A percentile compares a stretch with the other conserved stretches of the same genome.
Conservation (phyloP, 2,329 filamentous ascomycete species). For the Colletotrichum filicis region DNA sequence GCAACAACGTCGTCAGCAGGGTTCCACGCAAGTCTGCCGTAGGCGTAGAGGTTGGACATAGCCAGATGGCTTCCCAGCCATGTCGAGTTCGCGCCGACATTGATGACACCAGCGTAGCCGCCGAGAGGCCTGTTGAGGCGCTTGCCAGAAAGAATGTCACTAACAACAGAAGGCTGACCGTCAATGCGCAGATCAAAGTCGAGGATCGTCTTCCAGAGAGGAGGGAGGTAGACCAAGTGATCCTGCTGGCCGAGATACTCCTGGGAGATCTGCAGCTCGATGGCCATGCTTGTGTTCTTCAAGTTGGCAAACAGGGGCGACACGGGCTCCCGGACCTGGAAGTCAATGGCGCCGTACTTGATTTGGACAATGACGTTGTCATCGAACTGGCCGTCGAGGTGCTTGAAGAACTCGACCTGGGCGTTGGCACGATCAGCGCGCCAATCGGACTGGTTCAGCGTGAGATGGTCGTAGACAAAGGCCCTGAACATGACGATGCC, state of each 20-base stretch:
- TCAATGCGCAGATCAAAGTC: conserved; percentile 75
- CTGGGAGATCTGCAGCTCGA: conserved; percentile 75
- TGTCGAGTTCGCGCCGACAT: conserved; percentile 72
- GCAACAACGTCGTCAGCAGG: conserved; percentile 58
- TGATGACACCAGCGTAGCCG: conserved; percentile 74
- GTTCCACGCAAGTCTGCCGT: conserved; percentile 74
- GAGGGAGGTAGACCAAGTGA: conserved; percentile 75
- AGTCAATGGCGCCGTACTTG: conserved; percentile 80
- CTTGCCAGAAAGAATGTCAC: conserved; percentile 70
- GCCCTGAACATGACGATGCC: conserved; percentile 77
- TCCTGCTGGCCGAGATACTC: conserved; percentile 79
- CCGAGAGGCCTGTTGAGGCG: conserved; percentile 67
- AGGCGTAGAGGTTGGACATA: conserved; percentile 79
- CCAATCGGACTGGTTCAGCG: conserved; percentile 67
- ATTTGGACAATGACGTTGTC: conserved; percentile 79
- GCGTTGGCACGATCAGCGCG: conserved; percentile 76
- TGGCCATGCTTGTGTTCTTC: conserved; percentile 57
- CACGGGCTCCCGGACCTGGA: conserved; percentile 75
- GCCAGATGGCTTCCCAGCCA: conserved; percentile 78
- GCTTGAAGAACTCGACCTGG: conserved; percentile 73
- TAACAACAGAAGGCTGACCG: conserved; percentile 62
- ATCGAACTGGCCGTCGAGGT: conserved; percentile 73
- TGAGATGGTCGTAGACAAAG: conserved; percentile 71
- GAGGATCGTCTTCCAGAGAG: conserved; percentile 75
- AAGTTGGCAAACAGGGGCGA: conserved; percentile 72